phyloP scores from a whole-genome alignment of 2,329 filamentous ascomycete species.

The Claviceps sp. region DNA sequence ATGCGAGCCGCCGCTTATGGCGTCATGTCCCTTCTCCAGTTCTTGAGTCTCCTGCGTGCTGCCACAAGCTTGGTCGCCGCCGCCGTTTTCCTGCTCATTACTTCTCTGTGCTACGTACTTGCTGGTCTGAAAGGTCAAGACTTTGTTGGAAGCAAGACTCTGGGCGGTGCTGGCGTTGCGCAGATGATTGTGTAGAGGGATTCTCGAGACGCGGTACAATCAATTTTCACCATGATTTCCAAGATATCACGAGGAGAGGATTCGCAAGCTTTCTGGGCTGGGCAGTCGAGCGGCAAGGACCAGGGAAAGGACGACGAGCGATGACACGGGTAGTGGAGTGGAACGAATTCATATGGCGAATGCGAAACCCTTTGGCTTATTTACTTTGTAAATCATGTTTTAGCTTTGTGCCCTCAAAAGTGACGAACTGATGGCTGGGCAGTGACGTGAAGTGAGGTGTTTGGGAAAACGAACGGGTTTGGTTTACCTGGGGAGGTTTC shows the following conservation, averaged over 20 bases:
- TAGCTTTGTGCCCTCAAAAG: background rate
- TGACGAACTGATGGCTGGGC: constrained; percentile 10
- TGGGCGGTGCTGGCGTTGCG: constrained; percentile 84
- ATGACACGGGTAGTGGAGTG: background rate
- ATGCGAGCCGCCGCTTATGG: constrained; percentile 84
- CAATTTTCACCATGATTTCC: background rate
- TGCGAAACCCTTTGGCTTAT: background rate
- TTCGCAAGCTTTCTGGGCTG: background rate
- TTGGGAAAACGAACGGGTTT: constrained; percentile 16
- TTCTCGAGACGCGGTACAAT: background rate
- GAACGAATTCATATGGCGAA: background rate
- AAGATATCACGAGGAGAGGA: background rate
- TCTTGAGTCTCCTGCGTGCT: constrained; percentile 56
- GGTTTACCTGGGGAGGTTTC: constrained; percentile 8
- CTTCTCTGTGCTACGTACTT: constrained; percentile 66
- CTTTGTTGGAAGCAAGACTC: constrained; percentile 87
- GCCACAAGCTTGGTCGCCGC: constrained; percentile 71
- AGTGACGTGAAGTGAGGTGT: constrained; percentile 15
- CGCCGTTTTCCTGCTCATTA: constrained; percentile 65
- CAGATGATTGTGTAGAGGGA: constrained; percentile 82
- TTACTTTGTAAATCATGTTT: background rate
- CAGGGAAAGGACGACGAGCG: background rate
- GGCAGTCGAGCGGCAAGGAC: background rate
- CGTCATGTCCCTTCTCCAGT: constrained; percentile 71
- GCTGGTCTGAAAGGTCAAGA: constrained; percentile 73